Conservation (phyloP, 2,329 filamentous ascomycete species). For the Thielaviopsis punctulata region DNA sequence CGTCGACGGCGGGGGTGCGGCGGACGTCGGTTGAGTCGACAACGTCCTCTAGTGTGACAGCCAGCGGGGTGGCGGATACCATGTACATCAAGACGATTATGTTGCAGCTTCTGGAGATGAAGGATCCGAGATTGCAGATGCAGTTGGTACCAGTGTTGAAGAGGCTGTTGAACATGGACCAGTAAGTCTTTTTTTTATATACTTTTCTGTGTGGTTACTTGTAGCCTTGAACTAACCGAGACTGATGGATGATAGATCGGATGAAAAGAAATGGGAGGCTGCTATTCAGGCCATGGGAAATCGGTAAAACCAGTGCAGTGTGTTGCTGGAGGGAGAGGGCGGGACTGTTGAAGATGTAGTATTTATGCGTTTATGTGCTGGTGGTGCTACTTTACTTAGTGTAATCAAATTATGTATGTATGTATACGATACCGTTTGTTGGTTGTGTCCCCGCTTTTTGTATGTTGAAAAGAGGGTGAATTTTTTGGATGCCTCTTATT, state of each 20-base stretch:
- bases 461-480: too few species aligned
- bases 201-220: neutral
- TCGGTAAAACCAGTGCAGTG: conserved; percentile 1
- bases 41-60: conserved; percentile 14
- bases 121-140: conserved; percentile 56
- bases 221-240: too few species aligned
- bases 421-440: too few species aligned
- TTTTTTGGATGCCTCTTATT: too few species aligned
- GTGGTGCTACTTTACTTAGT: too few species aligned
- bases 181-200: conserved; percentile 30
- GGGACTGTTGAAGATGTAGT: neutral
- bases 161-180: conserved; percentile 60
- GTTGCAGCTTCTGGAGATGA: conserved; percentile 66
- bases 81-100: conserved; percentile 68
- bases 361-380: too few species aligned
- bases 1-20: too few species aligned
- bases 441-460: too few species aligned
- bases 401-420: too few species aligned
- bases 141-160: conserved; percentile 65
- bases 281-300: conserved; percentile 16
- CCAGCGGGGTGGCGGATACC: conserved; percentile 25
- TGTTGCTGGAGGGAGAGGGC: neutral
- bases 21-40: conserved; percentile 30
- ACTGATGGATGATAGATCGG: too few species aligned
- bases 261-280: conserved; percentile 17